Base-by-base conservation (phyloP, 1,284 basidiomycete species). In the Moesziomyces sp. region DNA sequence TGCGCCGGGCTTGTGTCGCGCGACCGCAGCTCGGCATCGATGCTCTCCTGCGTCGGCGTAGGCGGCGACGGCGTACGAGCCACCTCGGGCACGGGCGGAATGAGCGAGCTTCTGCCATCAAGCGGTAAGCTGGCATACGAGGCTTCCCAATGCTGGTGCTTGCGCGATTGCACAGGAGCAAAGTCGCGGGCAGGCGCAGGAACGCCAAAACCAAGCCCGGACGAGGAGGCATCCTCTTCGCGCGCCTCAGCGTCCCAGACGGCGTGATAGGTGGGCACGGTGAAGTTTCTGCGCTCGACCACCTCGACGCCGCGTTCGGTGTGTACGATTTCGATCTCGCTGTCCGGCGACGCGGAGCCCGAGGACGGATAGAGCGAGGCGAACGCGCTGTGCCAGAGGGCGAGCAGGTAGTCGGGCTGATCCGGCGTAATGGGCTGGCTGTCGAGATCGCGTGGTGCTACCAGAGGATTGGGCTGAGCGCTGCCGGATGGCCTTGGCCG, bases 361-460 rank as follows among this genome's bases (percentile, higher is more conserved):
- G 85, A 80, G 13, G 85, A 84, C 44, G 93, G 92, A 82, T 93
- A 93, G 84, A 95, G 89, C 44, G 87, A 89, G 85, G 97, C 93
- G 80, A 96, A 98, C 18, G 95, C 90, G 51, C 89, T 88, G 85
- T 90, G 96, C 95, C 95, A 99, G 43, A 91, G 89, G 80, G 94
- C 91, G 19, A 97, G 88, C 21, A 98, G 89, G 76, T 93, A 94
- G 83, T 91, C 89, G 73, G 76, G 62, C 54, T 66, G 58, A 57
- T 69, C 58, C n/a, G 68, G 73, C 35, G 57, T 64, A 63, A 59
- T 74, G 49, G 75, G 71, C 80, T 83, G 61, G 85, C 84, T 67
- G 87, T 88, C 53, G 18, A 53, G 56, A 34, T 67, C 60, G 28
- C 60, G 60, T 18, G 64, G 64, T 19, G 24, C 55, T 18, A 50